Conservation (phyloP, 2,329 filamentous ascomycete species). For the Graphium sp. region DNA sequence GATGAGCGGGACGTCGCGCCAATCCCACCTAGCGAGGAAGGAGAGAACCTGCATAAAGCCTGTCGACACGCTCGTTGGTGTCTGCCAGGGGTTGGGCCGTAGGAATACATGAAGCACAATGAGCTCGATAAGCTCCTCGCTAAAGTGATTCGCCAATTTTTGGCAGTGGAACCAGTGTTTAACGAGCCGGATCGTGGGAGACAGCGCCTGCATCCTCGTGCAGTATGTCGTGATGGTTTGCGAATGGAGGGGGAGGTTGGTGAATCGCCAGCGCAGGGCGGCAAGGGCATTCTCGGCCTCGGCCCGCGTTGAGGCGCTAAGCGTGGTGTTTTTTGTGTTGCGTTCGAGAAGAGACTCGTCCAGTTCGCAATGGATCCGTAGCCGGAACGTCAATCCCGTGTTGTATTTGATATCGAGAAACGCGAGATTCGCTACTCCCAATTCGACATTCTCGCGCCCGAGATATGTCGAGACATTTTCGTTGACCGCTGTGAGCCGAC, state of each 20-base stretch:
- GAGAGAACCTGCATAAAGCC: slow-evolving; percentile 70
- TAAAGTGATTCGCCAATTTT: slow-evolving; percentile 59
- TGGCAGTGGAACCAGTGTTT: slow-evolving; percentile 86
- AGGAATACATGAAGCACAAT: slow-evolving; percentile 65
- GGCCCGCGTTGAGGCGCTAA: slow-evolving; percentile 49
- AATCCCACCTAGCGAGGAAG: slow-evolving; percentile 80
- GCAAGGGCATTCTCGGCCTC: slow-evolving; percentile 54
- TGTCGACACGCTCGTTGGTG: slow-evolving; percentile 58
- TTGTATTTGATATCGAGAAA: slow-evolving; percentile 71
- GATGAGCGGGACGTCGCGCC: slow-evolving; percentile 67
- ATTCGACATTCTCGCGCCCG: slow-evolving; percentile 62
- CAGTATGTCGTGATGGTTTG: slow-evolving; percentile 68
- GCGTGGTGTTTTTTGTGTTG: slow-evolving; percentile 56
- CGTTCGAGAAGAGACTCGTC: slow-evolving; percentile 69
- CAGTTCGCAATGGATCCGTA: slow-evolving; percentile 78
- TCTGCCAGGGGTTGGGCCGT: slow-evolving; percentile 63
- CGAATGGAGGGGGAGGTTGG: slow-evolving; percentile 60
- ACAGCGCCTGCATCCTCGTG: slow-evolving; percentile 65
- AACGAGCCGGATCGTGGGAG: slow-evolving; percentile 64
- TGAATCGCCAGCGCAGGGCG: slow-evolving; percentile 52
- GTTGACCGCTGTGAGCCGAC: slow-evolving; percentile 46
- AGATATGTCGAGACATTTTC: slow-evolving; percentile 48
- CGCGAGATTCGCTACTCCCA: slow-evolving; percentile 56
- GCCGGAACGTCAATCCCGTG: slow-evolving; percentile 56
- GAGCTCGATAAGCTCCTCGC: slow-evolving; percentile 71